Percentiles rank a stretch among this genome's conserved stretches.
Conservation (phyloP, 176 grass and related monocot genomes). For the Puya raimondii region DNA sequence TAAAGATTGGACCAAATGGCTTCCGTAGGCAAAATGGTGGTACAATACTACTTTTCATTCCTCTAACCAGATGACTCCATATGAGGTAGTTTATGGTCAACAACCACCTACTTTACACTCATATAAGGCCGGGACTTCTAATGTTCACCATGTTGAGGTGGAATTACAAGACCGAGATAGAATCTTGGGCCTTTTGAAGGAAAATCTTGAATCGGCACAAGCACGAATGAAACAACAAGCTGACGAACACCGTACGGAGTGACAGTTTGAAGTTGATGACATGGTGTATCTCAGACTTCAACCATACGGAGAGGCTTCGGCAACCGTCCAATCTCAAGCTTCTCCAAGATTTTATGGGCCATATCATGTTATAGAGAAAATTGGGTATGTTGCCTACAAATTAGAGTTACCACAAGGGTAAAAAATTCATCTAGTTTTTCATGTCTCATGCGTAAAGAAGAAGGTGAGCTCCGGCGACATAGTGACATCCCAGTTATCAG, state of each 20-base stretch:
- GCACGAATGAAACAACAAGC: neutral
- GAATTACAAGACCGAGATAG: neutral
- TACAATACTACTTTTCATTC: neutral
- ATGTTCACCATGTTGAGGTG: neutral
- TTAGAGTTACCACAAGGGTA: no score
- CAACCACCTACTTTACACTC: no score
- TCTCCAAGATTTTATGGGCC: neutral
- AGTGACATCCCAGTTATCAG: neutral
- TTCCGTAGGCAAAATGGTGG: neutral
- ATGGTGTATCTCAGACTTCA: constrained; percentile 4
- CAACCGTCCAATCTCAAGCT: neutral
- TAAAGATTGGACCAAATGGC: neutral
- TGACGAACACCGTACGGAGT: neutral
- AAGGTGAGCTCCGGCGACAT: neutral
- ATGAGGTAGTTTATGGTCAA: no score
- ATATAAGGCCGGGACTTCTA: no score
- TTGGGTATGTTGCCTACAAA: no score
- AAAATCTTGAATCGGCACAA: neutral
- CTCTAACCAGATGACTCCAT: no score
- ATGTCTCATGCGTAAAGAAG: neutral
- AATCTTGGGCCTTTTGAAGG: neutral
- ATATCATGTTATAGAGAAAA: no score
- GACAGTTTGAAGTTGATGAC: neutral
- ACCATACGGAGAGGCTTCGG: no score
- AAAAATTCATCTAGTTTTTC: no score